Conservation (phyloP, 371 early-diverging fungal genomes). For the Rhizomucor pusillus region DNA sequence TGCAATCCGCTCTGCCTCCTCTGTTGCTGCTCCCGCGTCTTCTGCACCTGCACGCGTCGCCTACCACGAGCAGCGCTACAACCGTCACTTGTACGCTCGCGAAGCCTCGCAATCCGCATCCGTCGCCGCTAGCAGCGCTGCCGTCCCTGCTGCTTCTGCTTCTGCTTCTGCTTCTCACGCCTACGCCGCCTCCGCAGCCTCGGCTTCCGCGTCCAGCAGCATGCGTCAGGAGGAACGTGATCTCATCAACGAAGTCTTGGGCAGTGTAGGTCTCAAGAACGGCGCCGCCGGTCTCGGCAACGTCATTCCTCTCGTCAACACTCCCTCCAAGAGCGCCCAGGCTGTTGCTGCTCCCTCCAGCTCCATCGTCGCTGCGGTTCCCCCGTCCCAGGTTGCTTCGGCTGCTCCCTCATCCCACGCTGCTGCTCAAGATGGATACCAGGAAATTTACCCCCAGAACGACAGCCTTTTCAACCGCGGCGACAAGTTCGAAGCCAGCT, state of each 20-base stretch:
- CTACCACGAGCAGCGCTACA: background rate
- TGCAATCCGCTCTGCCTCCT: background rate
- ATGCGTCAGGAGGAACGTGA: no score
- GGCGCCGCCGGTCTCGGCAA: background rate
- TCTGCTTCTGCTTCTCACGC: background rate
- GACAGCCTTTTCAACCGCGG: background rate
- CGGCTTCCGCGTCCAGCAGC: background rate
- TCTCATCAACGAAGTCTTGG: no score
- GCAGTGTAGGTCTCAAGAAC: background rate
- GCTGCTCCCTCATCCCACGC: slow-evolving; percentile 1
- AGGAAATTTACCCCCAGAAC: background rate
- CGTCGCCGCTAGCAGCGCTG: no score
- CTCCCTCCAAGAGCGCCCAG: background rate
- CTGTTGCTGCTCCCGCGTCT: background rate
- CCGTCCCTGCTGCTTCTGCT: background rate
- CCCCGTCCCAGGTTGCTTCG: slow-evolving; percentile 6
- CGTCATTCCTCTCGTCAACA: background rate
- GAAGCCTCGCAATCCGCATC: no score
- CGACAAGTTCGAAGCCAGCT: background rate
- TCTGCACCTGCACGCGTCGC: background rate
- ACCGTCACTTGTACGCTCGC: background rate
- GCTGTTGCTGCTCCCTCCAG: background rate
- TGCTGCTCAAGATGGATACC: background rate
- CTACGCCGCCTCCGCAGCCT: slow-evolving; percentile 1
- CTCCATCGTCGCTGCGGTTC: background rate